Base-by-base conservation (phyloP, 176 grass and related monocot genomes). In the Melocanna baccifera region DNA sequence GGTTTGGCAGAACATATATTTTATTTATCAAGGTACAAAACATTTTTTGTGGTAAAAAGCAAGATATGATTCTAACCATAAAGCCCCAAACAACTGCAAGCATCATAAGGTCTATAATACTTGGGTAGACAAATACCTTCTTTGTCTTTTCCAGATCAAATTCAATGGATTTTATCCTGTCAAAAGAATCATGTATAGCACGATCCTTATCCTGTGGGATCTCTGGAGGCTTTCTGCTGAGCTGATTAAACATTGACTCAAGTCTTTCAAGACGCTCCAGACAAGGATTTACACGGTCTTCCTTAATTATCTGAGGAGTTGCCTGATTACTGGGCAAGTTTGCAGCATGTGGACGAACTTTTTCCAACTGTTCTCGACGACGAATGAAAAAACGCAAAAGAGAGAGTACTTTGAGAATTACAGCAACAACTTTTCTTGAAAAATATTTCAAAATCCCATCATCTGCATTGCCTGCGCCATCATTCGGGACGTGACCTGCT, bases 141-240 rank as follows among this genome's bases (percentile, higher is more conserved):
- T 99, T 99, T 78, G 96, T 99, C 73, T 96, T 99, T 52, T 99
- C 91, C 56, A 99, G 89, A 78, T 99, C 96, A 96, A 89, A 91
- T 67, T 96, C 91, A 42, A 99, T 86, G 50, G 90, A 92, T 72
- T 95, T 99, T 88, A 99, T 99, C 75, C 93, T 95, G 81, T 96
- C 86, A 86, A 91, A 96, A 87, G 96, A 99, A 88, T 96, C 93
- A 70, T 83, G 89, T 76, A 99, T 85, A 82, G 84, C 90, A 70
- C 52, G 90, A 70, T 99, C 89, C 81, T 96, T 96, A 71, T 93
- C 91, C 64, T 69, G 65, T 67, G 89, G 92, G 78, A 91, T 92
- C 76, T 99, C 88, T 16, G 87, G 85, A 66, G 96, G 91, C 79
- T 92, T 95, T 87, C 65, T 90, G 70, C 91, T 92, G 62, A 98